Base-by-base conservation (phyloP, 2,329 filamentous ascomycete species). In the Truncatella angustata region DNA sequence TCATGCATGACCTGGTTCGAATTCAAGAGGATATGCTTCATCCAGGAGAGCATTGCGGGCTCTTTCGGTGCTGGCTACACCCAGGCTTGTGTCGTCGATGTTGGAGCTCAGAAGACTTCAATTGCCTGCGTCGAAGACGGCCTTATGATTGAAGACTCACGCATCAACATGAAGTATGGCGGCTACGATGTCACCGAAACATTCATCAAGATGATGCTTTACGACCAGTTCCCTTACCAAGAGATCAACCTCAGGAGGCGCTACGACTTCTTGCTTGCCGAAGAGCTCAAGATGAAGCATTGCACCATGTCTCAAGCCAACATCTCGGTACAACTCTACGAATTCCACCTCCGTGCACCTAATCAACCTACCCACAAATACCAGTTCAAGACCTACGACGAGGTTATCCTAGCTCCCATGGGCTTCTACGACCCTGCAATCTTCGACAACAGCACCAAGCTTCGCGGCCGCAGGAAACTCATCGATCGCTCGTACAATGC, bases 191-290 rank as follows among this genome's bases (percentile, higher is more conserved):
- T 97, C 34, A 97, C 94, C 0, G 91, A 96, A 62, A 89, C 90
- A 0, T 97, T 99, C 63, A 81, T 96, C 67, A 96, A 94, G 73
- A 97, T 97, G 93, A 91, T 97, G 88, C 82, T 99, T 2, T 91
- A 88, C 70, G 92, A 97, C 68, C 88, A 94, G 63, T 97, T 99
- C 62, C 93, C 95, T 4, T 99, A 99, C 67, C 82, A 88, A 44
- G 92, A 97, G 18, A 95, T 99, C 72, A 96, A 99, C 66, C 77
- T 99, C 24, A 86, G 85, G 68, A 82, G 91, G 50, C 84, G 94
- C 44, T 95, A 97, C 64, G 94, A 99, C 67, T 97, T 93, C 60
- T 73, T 97, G 34, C 79, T 99, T 21, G 93, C 93, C 2, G 94
- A 99, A 70, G 94, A 99, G 73, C 77, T 99, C 54, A 99, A 99